Evolutionary conservation across 176 grass and related monocot species (phyloP).

Genomic region (Paspalum notatum): DNA sequence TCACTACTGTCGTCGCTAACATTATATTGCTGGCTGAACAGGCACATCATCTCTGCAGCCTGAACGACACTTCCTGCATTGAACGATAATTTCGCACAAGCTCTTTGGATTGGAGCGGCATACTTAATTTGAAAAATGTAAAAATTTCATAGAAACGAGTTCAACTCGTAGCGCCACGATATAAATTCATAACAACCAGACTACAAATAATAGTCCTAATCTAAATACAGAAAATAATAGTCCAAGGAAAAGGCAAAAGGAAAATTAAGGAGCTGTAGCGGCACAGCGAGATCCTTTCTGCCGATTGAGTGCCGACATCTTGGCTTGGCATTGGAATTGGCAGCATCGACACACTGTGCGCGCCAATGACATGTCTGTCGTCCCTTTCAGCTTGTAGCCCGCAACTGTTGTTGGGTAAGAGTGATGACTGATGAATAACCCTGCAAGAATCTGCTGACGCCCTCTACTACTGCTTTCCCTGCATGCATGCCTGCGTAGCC

Average conservation of each 20-base stretch:
- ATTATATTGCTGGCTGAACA: not conserved
- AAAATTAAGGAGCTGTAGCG: not conserved
- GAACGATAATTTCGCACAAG: not conserved
- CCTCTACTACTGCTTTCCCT: not conserved
- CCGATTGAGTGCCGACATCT: conserved; percentile 24
- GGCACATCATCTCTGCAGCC: not conserved
- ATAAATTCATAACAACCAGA: not conserved
- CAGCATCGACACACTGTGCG: conserved; percentile 3
- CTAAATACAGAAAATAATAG: not conserved
- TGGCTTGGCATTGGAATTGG: conserved; percentile 29
- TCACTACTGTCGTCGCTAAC: not conserved
- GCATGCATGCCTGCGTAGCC: not conserved
- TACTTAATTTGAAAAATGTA: too few species aligned
- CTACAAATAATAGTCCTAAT: not conserved
- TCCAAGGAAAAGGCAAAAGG: not conserved
- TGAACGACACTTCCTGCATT: not conserved
- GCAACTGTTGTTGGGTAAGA: conserved; percentile 25
- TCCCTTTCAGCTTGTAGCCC: not conserved
- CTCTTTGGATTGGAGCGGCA: too few species aligned
- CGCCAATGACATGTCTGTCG: not conserved
- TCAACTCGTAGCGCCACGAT: not conserved
- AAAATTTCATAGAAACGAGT: not conserved
- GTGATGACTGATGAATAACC: not conserved
- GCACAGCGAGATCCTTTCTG: conserved; percentile 34
- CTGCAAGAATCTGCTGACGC: not conserved